Evolutionary conservation across 2,329 filamentous ascomycete genomes (phyloP).

Genomic region (Lithohypha guttulata): DNA sequence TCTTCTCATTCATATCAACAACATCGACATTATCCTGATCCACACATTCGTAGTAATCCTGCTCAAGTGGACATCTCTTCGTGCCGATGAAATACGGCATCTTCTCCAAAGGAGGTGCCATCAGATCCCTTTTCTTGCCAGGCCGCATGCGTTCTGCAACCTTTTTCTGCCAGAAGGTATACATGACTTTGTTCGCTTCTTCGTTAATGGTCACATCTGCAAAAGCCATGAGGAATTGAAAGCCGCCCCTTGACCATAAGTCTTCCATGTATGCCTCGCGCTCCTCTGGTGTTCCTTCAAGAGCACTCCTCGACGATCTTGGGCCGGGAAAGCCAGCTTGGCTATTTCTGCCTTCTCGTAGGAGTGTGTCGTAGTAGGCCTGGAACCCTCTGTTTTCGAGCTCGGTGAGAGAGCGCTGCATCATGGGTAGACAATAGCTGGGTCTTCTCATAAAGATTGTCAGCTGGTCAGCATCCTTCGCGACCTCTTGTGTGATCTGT

Average conservation of each 20-base stretch:
- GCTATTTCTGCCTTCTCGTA: slow-evolving; percentile 38
- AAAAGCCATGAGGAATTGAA: slow-evolving; percentile 40
- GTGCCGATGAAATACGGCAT: slow-evolving; percentile 46
- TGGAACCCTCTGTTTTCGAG: slow-evolving; percentile 42
- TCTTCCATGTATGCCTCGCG: slow-evolving; percentile 38
- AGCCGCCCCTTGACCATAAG: slow-evolving; percentile 43
- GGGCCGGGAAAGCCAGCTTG: slow-evolving; percentile 52
- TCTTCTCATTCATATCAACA: slow-evolving; percentile 33
- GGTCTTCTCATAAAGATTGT: slow-evolving; percentile 52
- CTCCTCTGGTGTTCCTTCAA: slow-evolving; percentile 14
- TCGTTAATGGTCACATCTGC: slow-evolving; percentile 39
- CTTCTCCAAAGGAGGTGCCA: slow-evolving; percentile 39
- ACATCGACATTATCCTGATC: slow-evolving; percentile 39
- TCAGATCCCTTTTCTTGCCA: slow-evolving; percentile 38
- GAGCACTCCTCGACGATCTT: slow-evolving; percentile 35
- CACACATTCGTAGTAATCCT: slow-evolving; percentile 42
- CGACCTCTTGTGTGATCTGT: slow-evolving; percentile 52
- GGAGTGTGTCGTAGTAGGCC: slow-evolving; percentile 42
- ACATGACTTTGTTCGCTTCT: slow-evolving; percentile 43
- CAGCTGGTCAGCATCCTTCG: slow-evolving; percentile 41
- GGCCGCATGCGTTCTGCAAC: slow-evolving; percentile 42
- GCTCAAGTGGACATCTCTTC: slow-evolving; percentile 41
- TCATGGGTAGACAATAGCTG: slow-evolving; percentile 54
- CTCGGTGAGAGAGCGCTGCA: slow-evolving; percentile 35
- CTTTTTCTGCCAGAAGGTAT: slow-evolving; percentile 47